Conservation (phyloP, 192 early-diverging fungal genomes). For the Coemansia sp. region DNA sequence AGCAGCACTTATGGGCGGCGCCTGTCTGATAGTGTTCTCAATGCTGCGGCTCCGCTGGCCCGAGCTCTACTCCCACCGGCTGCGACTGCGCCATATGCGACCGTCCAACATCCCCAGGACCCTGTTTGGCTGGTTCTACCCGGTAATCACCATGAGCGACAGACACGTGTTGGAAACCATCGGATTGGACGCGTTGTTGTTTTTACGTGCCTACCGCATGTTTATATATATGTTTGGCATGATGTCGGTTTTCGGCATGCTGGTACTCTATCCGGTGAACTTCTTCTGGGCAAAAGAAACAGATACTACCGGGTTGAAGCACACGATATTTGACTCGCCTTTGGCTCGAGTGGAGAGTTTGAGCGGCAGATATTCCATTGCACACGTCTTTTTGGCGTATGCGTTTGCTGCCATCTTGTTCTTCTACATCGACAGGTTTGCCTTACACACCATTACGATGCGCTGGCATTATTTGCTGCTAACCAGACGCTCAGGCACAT, state of each 20-base stretch:
- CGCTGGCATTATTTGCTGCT: slow-evolving; percentile 57
- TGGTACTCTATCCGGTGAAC: slow-evolving; percentile 47
- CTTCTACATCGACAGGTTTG: slow-evolving; percentile 54
- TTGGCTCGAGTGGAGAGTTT: slow-evolving; percentile 28
- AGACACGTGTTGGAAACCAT: slow-evolving; percentile 54
- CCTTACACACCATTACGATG: slow-evolving; percentile 51
- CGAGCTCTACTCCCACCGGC: slow-evolving; percentile 55
- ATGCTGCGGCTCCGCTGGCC: slow-evolving; percentile 50
- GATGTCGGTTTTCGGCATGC: slow-evolving; percentile 42
- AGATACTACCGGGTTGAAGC: slow-evolving; percentile 4
- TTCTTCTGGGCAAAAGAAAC: slow-evolving; percentile 34
- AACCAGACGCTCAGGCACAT: slow-evolving; percentile 43
- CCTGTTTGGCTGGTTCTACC: slow-evolving; percentile 53
- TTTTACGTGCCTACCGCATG: slow-evolving; percentile 50
- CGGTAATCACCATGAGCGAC: slow-evolving; percentile 52
- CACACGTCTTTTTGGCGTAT: slow-evolving; percentile 46
- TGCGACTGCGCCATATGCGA: slow-evolving; percentile 52
- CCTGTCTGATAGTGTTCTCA: slow-evolving; percentile 43
- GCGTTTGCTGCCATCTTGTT: slow-evolving; percentile 45
- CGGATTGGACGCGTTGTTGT: slow-evolving; percentile 52
- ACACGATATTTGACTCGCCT: slow-evolving; percentile 53
- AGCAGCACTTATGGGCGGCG: slow-evolving; percentile 46
- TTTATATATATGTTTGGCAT: slow-evolving; percentile 52
- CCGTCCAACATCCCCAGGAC: slow-evolving; percentile 50
- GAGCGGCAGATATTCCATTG: slow-evolving; percentile 26